Base-by-base conservation (phyloP, 306 rosid genomes). In the Myrica gale region DNA sequence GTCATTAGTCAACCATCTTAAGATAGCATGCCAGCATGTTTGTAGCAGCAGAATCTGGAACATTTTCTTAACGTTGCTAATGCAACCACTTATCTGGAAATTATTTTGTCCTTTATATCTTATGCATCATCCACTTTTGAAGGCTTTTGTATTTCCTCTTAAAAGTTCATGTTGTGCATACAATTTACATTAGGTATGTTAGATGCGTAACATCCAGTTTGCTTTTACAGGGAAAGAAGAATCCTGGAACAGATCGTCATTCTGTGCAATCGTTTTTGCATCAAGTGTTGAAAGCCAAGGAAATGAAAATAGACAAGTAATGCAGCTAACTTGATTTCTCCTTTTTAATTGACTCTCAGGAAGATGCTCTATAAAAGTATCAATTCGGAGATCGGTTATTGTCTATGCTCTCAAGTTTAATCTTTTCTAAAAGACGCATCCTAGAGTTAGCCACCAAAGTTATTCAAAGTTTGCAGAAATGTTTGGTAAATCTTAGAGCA, bases 241-340 rank as follows among this genome's bases (percentile, higher is more conserved):
- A 95, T 84, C 99, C 99, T 0, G 97, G 97, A 68, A 92, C 99
- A 32, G 93, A 92, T 65, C 43, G 32, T 63, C 79, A 66, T 32
- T 71, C 97, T 8, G 99, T 92, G 78, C 68, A 83, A 84, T 77
- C 84, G 44, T 95, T 95, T 85, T 81, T 95, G 74, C 60, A 80
- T 41, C 85, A 87, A 87, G 99, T 92, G 77, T 68, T 80, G 91
- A 74, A 75, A 72, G 97, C 97, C 73, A 85, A 85, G 88, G 96
- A 89, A 84, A 95, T 92, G 92, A 88, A 90, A 87, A 92, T 92
- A 69, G 99, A 95, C 91, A 95, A 89, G 98, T 94, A 19, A 11
- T 6, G 15, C 69, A 15, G 69, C 72, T 52, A 74, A 53, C 68
- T 62, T 60, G 83, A 21, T 50, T 67, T 57, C 50, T 43, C n/a